Evolutionary conservation across 1,284 basidiomycete genomes (phyloP).

Genomic region (Vanrija sp.): DNA sequence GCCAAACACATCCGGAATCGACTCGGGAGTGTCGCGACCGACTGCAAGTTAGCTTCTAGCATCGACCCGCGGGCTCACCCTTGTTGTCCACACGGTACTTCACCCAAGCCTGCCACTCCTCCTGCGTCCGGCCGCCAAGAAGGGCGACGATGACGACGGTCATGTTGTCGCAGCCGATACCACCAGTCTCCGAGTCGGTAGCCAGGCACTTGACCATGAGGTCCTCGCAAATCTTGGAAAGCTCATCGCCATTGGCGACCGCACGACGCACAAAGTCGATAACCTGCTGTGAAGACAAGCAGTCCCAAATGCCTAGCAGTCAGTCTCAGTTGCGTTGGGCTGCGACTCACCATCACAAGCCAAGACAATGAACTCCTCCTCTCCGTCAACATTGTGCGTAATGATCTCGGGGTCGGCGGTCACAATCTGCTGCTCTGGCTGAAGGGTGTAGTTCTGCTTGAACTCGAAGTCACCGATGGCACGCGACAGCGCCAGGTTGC

Average conservation of each 20-base stretch:
- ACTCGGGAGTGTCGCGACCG: constrained; percentile 56
- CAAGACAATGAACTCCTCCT: constrained; percentile 93
- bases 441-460: constrained; percentile 82
- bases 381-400: constrained; percentile 70
- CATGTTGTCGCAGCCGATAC: constrained; percentile 99
- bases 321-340: constrained; percentile 4
- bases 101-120: constrained; percentile 93
- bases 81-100: constrained; percentile 73
- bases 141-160: constrained; percentile 88
- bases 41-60: constrained; percentile 35
- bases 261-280: constrained; percentile 83
- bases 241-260: constrained; percentile 73
- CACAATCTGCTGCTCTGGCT: constrained; percentile 89
- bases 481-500: constrained; percentile 91
- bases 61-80: constrained; percentile 56
- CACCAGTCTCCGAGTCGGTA: constrained; percentile 86
- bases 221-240: constrained; percentile 78
- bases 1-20: constrained; percentile 47
- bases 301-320: constrained; percentile 99
- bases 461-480: constrained; percentile 98
- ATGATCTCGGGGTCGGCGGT: constrained; percentile 92
- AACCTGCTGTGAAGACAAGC: constrained; percentile 86
- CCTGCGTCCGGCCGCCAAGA: constrained; percentile 76
- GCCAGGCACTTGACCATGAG: constrained; percentile 93
- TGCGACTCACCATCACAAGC: constrained; percentile 82